Evolutionary conservation across 768 basidiomycete genomes (phyloP).

Genomic region (Leccinum arenicola): DNA sequence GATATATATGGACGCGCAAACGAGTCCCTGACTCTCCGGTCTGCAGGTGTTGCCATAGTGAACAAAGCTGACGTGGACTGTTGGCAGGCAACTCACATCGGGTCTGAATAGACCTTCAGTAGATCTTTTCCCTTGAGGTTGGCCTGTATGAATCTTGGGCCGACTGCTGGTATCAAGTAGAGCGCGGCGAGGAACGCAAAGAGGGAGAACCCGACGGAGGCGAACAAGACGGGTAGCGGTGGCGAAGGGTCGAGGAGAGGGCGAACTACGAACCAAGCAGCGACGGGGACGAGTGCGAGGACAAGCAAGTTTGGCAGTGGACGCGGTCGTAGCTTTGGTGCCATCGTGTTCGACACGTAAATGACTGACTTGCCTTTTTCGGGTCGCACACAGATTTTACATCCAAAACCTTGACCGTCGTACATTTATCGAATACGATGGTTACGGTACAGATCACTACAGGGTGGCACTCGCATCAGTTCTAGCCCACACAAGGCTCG

Average conservation of each 20-base stretch:
- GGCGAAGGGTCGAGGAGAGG: slow-evolving; percentile 71
- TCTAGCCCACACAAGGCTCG: slow-evolving; percentile 60
- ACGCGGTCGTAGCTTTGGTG: slow-evolving; percentile 37
- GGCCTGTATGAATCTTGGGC: slow-evolving; percentile 74
- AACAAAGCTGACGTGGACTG: not conserved
- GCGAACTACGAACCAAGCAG: slow-evolving; percentile 68
- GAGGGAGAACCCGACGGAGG: slow-evolving; percentile 79
- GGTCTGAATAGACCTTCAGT: slow-evolving; percentile 73
- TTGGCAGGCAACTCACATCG: slow-evolving; percentile 50
- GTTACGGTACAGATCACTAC: slow-evolving; percentile 66
- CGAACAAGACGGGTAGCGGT: slow-evolving; percentile 69
- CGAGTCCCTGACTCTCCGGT: slow-evolving; percentile 91
- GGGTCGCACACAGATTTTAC: not conserved
- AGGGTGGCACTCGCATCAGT: slow-evolving; percentile 79
- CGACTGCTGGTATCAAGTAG: slow-evolving; percentile 80
- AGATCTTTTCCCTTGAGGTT: slow-evolving; percentile 85
- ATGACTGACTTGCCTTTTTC: slow-evolving; percentile 14
- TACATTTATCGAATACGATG: slow-evolving; percentile 55
- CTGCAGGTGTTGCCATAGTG: slow-evolving; percentile 40
- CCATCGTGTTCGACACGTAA: slow-evolving; percentile 12
- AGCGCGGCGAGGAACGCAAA: slow-evolving; percentile 77
- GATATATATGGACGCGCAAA: slow-evolving; percentile 88
- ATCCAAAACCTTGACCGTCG: slow-evolving; percentile 26
- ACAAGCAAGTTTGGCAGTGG: slow-evolving; percentile 53
- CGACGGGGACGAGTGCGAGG: slow-evolving; percentile 61